A percentile compares a stretch with the other conserved stretches of the same genome.
Evolutionary conservation across 768 basidiomycete species (phyloP).

Genomic region (Mycena floridula): DNA sequence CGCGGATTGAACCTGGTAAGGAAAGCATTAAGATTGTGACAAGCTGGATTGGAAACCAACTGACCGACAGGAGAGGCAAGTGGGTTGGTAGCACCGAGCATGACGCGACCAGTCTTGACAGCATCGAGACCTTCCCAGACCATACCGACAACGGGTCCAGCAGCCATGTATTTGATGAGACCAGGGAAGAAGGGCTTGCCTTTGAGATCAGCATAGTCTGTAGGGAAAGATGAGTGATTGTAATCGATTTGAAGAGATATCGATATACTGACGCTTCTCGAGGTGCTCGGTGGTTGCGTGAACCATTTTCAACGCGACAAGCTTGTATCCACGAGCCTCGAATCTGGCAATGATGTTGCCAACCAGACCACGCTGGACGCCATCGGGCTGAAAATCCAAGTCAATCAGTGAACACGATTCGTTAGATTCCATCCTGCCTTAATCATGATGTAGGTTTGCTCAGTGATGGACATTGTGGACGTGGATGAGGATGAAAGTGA

Average conservation of each 20-base stretch:
- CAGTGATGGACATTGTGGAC: constrained; percentile 57
- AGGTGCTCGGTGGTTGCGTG: constrained; percentile 79
- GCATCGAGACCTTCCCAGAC: constrained; percentile 94
- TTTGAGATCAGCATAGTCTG: constrained; percentile 95
- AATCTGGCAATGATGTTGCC: constrained; percentile 95
- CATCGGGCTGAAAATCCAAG: constrained; percentile 71
- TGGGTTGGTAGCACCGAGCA: constrained; percentile 98
- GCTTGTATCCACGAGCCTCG: constrained; percentile 98
- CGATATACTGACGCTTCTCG: constrained; percentile 63
- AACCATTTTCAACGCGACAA: constrained; percentile 89
- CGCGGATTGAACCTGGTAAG: constrained; percentile 84
- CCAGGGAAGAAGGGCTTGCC: constrained; percentile 95
- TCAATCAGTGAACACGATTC: neutral
- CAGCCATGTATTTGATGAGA: constrained; percentile 92
- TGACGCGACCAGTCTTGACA: constrained; percentile 91
- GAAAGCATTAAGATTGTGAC: constrained; percentile 2
- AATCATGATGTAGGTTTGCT: constrained; percentile 99
- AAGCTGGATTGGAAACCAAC: constrained; percentile 21
- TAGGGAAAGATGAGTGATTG: constrained; percentile 7
- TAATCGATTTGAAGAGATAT: constrained; percentile 10
- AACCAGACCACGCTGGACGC: constrained; percentile 93
- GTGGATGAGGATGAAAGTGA: constrained; percentile 19
- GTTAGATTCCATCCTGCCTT: constrained; percentile 44
- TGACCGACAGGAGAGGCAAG: constrained; percentile 79
- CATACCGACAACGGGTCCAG: constrained; percentile 94